Conservation (phyloP, 352 stramenopile genomes). For the Phytophthora uliginosa region DNA sequence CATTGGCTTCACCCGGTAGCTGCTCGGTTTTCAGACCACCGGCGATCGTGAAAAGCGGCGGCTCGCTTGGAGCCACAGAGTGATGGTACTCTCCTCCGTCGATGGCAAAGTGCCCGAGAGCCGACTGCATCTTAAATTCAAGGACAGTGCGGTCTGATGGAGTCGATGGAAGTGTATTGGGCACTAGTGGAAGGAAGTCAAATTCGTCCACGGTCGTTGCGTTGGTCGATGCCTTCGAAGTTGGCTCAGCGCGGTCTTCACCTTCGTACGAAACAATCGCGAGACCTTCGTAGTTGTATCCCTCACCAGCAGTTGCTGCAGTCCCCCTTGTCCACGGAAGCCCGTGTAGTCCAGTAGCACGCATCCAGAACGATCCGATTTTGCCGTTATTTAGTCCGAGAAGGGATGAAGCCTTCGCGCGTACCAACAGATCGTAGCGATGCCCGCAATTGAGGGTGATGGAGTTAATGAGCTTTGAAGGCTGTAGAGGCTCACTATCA, state of each 20-base stretch:
- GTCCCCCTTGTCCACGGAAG: slow-evolving; percentile 15
- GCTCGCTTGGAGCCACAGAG: slow-evolving; percentile 18
- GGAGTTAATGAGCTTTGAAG: slow-evolving; percentile 18
- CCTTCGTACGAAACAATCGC: slow-evolving; percentile 28
- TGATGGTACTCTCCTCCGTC: slow-evolving; percentile 25
- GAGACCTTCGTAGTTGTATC: slow-evolving; percentile 36
- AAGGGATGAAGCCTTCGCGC: slow-evolving; percentile 10
- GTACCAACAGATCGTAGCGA: slow-evolving; percentile 35
- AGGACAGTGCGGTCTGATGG: slow-evolving; percentile 31
- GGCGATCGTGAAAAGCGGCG: slow-evolving; percentile 28
- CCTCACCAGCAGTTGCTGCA: slow-evolving; percentile 1
- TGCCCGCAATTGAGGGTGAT: slow-evolving; percentile 32
- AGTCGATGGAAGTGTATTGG: slow-evolving; percentile 1
- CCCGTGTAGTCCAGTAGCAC: slow-evolving; percentile 13
- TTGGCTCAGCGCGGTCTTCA: not conserved
- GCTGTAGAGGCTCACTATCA: slow-evolving; percentile 24
- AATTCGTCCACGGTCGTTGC: slow-evolving; percentile 10
- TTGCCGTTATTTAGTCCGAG: not conserved
- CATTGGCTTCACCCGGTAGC: slow-evolving; percentile 6
- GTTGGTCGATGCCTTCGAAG: not conserved
- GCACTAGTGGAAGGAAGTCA: slow-evolving; percentile 20
- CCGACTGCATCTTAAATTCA: slow-evolving; percentile 23
- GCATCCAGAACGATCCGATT: slow-evolving; percentile 32
- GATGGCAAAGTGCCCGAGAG: slow-evolving; percentile 28
- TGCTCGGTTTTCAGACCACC: slow-evolving; percentile 19